Percentiles rank a stretch among this genome's conserved stretches.
These are phyloP conservation scores for Monosporascus sp. DNA, from an alignment of 2,329 filamentous ascomycete species.

Conservation along the genomic window DNA sequence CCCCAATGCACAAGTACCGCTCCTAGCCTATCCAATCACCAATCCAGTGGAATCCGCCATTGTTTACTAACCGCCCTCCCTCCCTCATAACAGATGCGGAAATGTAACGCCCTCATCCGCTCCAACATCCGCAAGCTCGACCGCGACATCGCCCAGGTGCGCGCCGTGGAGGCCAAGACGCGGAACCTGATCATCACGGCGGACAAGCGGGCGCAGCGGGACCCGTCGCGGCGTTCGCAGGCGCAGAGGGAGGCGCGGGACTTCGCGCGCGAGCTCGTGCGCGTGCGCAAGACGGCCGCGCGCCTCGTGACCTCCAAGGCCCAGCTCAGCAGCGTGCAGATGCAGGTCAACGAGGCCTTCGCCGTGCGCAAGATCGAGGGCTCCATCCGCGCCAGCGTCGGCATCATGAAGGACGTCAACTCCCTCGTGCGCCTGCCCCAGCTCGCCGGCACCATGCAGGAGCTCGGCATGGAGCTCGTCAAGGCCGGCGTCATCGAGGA, in stretches of 20 bases:
- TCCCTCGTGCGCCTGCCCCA: slow-evolving; percentile 77
- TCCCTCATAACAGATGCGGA: slow-evolving; percentile 63
- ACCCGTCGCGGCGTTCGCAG: slow-evolving; percentile 72
- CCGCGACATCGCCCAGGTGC: slow-evolving; percentile 78
- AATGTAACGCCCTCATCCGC: slow-evolving; percentile 89
- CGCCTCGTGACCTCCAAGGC: slow-evolving; percentile 84
- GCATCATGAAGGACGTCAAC: slow-evolving; percentile 97
- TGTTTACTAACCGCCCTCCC: not conserved
- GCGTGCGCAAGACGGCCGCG: slow-evolving; percentile 67
- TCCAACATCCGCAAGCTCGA: slow-evolving; percentile 90
- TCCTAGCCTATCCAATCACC: not conserved
- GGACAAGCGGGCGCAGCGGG: slow-evolving; percentile 73
- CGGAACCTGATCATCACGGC: slow-evolving; percentile 79
- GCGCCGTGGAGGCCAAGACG: slow-evolving; percentile 75
- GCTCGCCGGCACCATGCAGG: slow-evolving; percentile 82
- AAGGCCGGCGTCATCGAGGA: slow-evolving; percentile 97
- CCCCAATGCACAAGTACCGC: slow-evolving; percentile 77
- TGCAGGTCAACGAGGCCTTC: slow-evolving; percentile 98
- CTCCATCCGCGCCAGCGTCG: slow-evolving; percentile 76
- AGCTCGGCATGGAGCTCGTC: slow-evolving; percentile 80
- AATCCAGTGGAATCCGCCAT: not conserved
- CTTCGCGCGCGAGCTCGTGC: slow-evolving; percentile 83
- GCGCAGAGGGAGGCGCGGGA: slow-evolving; percentile 77
- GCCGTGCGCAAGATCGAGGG: slow-evolving; percentile 94
- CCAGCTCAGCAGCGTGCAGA: slow-evolving; percentile 85